Evolutionary conservation across 139 green algal species (phyloP), one percentile per base, ranked within the genome.

Genomic region (Coelastrella sp.): DNA sequence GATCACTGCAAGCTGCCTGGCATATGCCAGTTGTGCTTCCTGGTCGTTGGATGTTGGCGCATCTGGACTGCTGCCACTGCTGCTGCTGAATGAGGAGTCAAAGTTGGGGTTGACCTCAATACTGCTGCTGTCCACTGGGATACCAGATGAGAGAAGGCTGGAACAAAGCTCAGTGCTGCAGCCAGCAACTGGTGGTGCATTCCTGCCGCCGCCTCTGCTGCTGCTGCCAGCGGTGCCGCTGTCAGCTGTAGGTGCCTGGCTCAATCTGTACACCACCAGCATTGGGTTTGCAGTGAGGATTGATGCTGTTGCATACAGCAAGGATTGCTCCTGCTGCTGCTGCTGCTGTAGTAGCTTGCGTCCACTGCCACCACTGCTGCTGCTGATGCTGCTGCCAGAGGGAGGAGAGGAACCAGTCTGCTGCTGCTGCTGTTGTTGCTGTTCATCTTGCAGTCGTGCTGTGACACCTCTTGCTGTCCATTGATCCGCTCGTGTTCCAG

Each of bases 281-380:
- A 40, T 13, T 30, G 66, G 35, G 5, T 74, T 32, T 48, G 66
- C 5, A 15, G 66, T 45, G 5, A 27, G 2, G 35, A 40, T 32
- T 4, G 66, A 17, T 5, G 34, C 1, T 15, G 8, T 51, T 38
- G 21, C 60, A 40, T 25, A n/a, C 21, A 48, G 11, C 13, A 50
- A 3, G 13, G 25, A 35, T 35, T 74, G 66, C 66, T 74, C 35
- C 63, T 71, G 63, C 63, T 71, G 62, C 62, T 71, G 62, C 62
- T 71, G 63, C n/a, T 43, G 63, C 25, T 66, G 21, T 27, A 50
- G 35, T 15, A 32, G 35, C 66, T 51, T 38, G 7, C 34, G 11
- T 25, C 34, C 17, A 3, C 66, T 48, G 66, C 66, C n/a, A 35
- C 34, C n/a, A 35, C 34, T 48, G 64, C 64, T 48, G 64, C 66